These are phyloP conservation scores for Byssochlamys sp. DNA, from an alignment of 2,329 filamentous ascomycete species.

Conservation along the genomic window DNA sequence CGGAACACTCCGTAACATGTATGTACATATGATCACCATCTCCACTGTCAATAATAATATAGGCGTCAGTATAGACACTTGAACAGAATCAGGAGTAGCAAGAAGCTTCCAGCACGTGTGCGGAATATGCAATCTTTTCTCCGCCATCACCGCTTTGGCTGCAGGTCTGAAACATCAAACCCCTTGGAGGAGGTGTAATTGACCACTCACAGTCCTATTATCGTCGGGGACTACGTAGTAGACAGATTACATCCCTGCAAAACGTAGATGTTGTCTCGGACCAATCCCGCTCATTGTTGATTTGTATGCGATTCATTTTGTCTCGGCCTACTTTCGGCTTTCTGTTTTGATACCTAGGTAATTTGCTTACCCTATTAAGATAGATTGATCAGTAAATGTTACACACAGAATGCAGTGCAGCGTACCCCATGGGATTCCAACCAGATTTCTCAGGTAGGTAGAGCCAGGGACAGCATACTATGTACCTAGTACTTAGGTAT, in stretches of 20 bases:
- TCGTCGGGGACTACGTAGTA: background rate
- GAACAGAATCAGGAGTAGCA: background rate
- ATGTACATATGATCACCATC: background rate
- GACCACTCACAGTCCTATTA: background rate
- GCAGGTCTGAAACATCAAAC: background rate
- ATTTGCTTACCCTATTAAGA: background rate
- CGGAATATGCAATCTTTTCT: background rate
- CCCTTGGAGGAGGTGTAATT: background rate
- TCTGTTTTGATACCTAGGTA: background rate
- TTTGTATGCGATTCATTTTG: background rate
- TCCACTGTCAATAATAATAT: background rate
- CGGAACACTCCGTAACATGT: background rate
- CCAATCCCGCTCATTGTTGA: background rate
- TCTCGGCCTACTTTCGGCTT: background rate
- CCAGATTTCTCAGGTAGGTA: background rate
- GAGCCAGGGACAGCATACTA: background rate
- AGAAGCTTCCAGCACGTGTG: background rate
- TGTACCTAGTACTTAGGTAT: too few relatives aligned
- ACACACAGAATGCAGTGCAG: background rate
- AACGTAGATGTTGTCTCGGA: background rate
- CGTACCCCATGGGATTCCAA: background rate
- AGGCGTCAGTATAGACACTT: background rate
- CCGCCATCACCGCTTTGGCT: background rate
- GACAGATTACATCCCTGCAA: background rate
- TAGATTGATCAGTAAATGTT: background rate